These are phyloP conservation scores for Fistulinella prunicolor DNA, from an alignment of 768 basidiomycete genomes.

Conservation along the genomic window DNA sequence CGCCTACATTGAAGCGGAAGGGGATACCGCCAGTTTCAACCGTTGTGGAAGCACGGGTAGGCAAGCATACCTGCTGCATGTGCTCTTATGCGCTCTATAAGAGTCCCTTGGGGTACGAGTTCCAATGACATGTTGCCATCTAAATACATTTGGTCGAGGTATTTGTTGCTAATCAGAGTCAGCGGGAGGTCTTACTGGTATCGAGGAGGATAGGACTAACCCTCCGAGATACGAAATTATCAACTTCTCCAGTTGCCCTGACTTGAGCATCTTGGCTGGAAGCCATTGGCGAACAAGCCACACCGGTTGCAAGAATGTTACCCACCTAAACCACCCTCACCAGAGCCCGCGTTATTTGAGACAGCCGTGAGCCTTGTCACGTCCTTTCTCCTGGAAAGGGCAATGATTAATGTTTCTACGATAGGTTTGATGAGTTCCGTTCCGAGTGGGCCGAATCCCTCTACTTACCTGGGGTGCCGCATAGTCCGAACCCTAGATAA, in stretches of 20 bases:
- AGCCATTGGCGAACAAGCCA: not conserved
- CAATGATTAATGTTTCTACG: slow-evolving; percentile 74
- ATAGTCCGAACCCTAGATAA: slow-evolving; percentile 76
- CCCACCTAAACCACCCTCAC: slow-evolving; percentile 65
- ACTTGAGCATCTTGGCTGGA: slow-evolving; percentile 67
- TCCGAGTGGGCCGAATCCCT: not conserved
- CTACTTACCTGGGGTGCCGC: slow-evolving; percentile 74
- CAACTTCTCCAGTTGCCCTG: slow-evolving; percentile 73
- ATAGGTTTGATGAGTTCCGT: not conserved
- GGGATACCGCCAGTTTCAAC: slow-evolving; percentile 76
- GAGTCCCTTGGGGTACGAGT: slow-evolving; percentile 85
- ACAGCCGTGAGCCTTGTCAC: slow-evolving; percentile 72
- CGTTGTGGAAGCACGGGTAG: slow-evolving; percentile 77
- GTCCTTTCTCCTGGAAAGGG: slow-evolving; percentile 67
- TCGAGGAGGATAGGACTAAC: slow-evolving; percentile 33
- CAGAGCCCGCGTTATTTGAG: slow-evolving; percentile 80
- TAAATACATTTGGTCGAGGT: slow-evolving; percentile 76
- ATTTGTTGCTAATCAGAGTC: slow-evolving; percentile 60
- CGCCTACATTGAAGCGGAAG: slow-evolving; percentile 72
- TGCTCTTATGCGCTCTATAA: slow-evolving; percentile 84
- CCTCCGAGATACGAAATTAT: slow-evolving; percentile 87
- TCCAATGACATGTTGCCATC: slow-evolving; percentile 79
- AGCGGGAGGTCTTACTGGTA: not conserved
- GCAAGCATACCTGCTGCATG: slow-evolving; percentile 86
- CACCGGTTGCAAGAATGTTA: not conserved